These are phyloP conservation scores for Calocybe indica DNA, from an alignment of 768 basidiomycete genomes.

Conservation along the genomic window DNA sequence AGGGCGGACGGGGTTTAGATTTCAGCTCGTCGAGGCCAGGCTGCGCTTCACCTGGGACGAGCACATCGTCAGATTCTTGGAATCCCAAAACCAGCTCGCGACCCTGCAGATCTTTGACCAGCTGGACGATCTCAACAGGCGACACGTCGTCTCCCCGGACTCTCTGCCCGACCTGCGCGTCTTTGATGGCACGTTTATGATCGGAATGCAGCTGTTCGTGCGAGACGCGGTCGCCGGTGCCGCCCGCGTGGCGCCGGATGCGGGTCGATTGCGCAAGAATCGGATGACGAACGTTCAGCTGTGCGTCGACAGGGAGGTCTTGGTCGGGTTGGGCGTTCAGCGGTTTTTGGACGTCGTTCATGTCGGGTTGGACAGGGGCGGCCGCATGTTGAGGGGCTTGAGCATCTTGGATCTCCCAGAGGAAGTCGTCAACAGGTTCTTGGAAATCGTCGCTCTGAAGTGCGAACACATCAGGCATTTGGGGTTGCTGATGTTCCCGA, in stretches of 20 bases:
- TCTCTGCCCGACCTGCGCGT: slow-evolving; percentile 33
- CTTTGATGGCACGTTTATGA: slow-evolving; percentile 40
- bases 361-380: too few species aligned
- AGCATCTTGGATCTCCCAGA: slow-evolving; percentile 25
- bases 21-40: slow-evolving; percentile 43
- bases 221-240: too few species aligned
- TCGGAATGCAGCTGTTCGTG: slow-evolving; percentile 31
- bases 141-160: slow-evolving; percentile 2
- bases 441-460: slow-evolving; percentile 14
- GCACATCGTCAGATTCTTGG: slow-evolving; percentile 40
- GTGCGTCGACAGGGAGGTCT: slow-evolving; percentile 29
- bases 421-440: slow-evolving; percentile 10
- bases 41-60: slow-evolving; percentile 46
- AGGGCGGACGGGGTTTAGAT: slow-evolving; percentile 14
- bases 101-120: slow-evolving; percentile 27
- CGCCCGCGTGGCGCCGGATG: too few species aligned
- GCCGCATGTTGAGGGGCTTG: slow-evolving; percentile 19
- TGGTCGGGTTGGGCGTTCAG: neutral
- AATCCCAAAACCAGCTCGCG: slow-evolving; percentile 36
- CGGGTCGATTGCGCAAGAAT: slow-evolving; percentile 8
- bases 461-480: slow-evolving; percentile 21
- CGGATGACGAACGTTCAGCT: slow-evolving; percentile 42
- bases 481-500: slow-evolving; percentile 23
- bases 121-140: slow-evolving; percentile 11
- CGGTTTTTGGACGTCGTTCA: slow-evolving; percentile 21